A percentile compares a stretch with the other conserved stretches of the same genome.
phyloP scores from a whole-genome alignment of 805 yeast species.

The Allodekkera sacchari region DNA sequence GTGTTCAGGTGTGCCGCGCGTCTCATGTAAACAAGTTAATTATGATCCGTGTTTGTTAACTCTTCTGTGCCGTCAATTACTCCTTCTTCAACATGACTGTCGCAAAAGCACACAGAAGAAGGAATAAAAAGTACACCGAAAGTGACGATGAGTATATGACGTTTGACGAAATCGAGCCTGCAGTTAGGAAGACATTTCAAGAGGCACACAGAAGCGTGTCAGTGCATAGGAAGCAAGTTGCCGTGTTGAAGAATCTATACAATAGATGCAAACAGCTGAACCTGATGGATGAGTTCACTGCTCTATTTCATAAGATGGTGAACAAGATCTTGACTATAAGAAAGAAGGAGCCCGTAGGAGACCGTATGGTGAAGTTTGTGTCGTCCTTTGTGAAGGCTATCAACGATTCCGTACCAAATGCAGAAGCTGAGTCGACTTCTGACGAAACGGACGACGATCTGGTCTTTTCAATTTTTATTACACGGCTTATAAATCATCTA shows the following conservation, averaged over 20 bases:
- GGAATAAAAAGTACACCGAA: too few species aligned
- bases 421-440: conserved; percentile 23
- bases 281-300: conserved; percentile 50
- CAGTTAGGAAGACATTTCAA: conserved; percentile 64
- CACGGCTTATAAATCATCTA: conserved; percentile 54
- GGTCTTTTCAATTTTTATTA: conserved; percentile 45
- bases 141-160: conserved; percentile 1
- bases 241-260: conserved; percentile 53
- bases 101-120: too few species aligned
- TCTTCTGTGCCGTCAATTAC: too few species aligned
- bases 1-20: too few species aligned
- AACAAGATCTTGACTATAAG: conserved; percentile 61
- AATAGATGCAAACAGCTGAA: conserved; percentile 43
- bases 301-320: conserved; percentile 50
- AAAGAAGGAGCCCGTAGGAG: conserved; percentile 64
- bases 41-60: too few species aligned
- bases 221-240: conserved; percentile 68
- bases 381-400: conserved; percentile 51
- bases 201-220: conserved; percentile 70
- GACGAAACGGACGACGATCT: conserved; percentile 23
- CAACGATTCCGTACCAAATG: conserved; percentile 24
- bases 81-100: too few species aligned
- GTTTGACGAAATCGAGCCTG: conserved; percentile 27
- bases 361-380: conserved; percentile 62
- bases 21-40: too few species aligned